Conservation (phyloP, 2,329 filamentous ascomycete genomes). For the Fusarium sp. region DNA sequence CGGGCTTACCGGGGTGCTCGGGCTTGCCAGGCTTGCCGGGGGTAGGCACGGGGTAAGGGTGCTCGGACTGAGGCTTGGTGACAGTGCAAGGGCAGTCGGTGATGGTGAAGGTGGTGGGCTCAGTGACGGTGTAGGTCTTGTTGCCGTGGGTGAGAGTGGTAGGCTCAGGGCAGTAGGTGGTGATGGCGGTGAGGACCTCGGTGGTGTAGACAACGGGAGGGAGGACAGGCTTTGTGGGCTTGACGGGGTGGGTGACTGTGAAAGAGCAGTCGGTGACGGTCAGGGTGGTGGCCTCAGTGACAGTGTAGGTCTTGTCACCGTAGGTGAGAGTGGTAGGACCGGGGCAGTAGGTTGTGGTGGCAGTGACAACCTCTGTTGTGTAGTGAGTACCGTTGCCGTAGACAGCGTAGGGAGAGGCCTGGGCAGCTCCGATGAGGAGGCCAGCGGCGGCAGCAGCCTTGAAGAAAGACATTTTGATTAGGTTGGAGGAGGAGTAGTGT, state of each 20-base stretch:
- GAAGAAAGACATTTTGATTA: slow-evolving; percentile 34
- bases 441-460: slow-evolving; percentile 31
- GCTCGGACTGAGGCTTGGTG: slow-evolving; percentile 44
- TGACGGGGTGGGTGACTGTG: slow-evolving; percentile 72
- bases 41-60: slow-evolving; percentile 28
- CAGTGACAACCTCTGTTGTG: slow-evolving; percentile 74
- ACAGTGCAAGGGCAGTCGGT: slow-evolving; percentile 38
- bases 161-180: slow-evolving; percentile 55
- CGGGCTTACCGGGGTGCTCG: slow-evolving; percentile 5
- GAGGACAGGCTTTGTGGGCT: slow-evolving; percentile 31
- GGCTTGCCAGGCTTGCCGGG: slow-evolving; percentile 22
- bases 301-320: slow-evolving; percentile 75
- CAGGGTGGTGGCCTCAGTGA: slow-evolving; percentile 76
- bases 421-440: slow-evolving; percentile 38
- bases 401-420: slow-evolving; percentile 23
- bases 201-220: slow-evolving; percentile 30
- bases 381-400: slow-evolving; percentile 55
- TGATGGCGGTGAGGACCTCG: slow-evolving; percentile 48
- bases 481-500: slow-evolving; percentile 5
- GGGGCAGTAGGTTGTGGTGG: slow-evolving; percentile 80
- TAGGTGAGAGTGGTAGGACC: slow-evolving; percentile 73
- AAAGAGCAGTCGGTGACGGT: slow-evolving; percentile 80
- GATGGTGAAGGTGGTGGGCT: slow-evolving; percentile 32
- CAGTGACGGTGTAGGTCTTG: slow-evolving; percentile 38
- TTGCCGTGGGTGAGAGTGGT: slow-evolving; percentile 53